Evolutionary conservation across 306 rosid species (phyloP).

Genomic region (Vigna reflexopilosa): DNA sequence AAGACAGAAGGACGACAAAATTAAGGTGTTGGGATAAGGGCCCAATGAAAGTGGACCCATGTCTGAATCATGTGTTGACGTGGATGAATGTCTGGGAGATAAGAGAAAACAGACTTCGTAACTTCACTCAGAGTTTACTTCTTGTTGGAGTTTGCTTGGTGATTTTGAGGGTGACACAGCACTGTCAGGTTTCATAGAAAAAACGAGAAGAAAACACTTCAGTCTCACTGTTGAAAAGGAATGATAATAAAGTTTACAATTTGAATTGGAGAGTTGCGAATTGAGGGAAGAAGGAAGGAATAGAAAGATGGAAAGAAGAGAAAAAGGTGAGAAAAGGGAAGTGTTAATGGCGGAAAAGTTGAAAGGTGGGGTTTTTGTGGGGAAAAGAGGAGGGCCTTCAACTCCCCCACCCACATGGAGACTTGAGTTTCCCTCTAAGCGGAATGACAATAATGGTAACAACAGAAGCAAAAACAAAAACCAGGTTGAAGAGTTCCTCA

Average conservation of each 20-base stretch:
- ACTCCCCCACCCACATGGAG: conserved; percentile 88
- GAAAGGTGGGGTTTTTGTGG: conserved; percentile 47
- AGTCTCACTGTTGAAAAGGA: background rate
- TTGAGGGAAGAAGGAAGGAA: background rate
- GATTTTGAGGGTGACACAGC: conserved; percentile 12
- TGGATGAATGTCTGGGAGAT: conserved; percentile 33
- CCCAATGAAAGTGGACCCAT: conserved; percentile 24
- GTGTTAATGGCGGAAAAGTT: conserved; percentile 57
- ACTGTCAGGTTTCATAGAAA: conserved; percentile 14
- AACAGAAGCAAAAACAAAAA: conserved; percentile 10
- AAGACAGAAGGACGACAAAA: conserved; percentile 41
- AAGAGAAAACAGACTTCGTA: conserved; percentile 22
- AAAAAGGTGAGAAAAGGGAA: conserved; percentile 44
- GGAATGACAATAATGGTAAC: background rate
- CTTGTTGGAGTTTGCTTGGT: conserved; percentile 31
- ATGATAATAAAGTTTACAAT: conserved; percentile 38
- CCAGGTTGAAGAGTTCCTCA: conserved; percentile 58
- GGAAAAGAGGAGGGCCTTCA: conserved; percentile 57
- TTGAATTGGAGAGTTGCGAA: conserved; percentile 29
- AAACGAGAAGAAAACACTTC: conserved; percentile 1
- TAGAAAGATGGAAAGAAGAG: conserved; percentile 26
- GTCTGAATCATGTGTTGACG: conserved; percentile 39
- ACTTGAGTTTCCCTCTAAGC: conserved; percentile 54
- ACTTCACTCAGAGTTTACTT: conserved; percentile 38
- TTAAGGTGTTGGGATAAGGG: conserved; percentile 40